phyloP scores from a whole-genome alignment of 2,329 filamentous ascomycete species.

The Sclerotinia nivalis region DNA sequence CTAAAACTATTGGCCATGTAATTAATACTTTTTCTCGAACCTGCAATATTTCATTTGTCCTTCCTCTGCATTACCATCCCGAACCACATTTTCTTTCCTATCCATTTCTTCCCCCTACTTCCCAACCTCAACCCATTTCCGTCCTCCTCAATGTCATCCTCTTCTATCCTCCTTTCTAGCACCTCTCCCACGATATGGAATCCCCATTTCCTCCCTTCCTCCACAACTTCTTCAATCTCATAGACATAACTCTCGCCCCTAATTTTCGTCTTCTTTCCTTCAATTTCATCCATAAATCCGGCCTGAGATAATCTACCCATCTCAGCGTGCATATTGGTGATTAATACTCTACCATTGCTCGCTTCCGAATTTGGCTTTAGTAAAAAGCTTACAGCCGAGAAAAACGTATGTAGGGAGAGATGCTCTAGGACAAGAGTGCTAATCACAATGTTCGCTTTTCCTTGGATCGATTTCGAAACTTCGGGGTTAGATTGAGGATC shows the following conservation, averaged over 20 bases:
- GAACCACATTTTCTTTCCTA: conserved; percentile 57
- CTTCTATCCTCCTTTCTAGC: conserved; percentile 49
- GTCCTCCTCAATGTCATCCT: conserved; percentile 41
- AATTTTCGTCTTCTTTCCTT: conserved; percentile 55
- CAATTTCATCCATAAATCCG: conserved; percentile 56
- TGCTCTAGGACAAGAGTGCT: conserved; percentile 67
- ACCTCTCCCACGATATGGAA: conserved; percentile 48
- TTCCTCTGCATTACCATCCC: conserved; percentile 48
- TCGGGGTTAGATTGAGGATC: conserved; percentile 33
- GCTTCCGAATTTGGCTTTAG: conserved; percentile 42
- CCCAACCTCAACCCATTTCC: conserved; percentile 56
- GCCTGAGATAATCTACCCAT: conserved; percentile 62
- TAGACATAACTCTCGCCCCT: conserved; percentile 60
- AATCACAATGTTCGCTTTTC: conserved; percentile 48
- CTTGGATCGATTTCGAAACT: neutral
- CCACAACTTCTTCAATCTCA: conserved; percentile 52
- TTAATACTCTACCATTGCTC: conserved; percentile 52
- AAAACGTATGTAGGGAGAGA: conserved; percentile 53
- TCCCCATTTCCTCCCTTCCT: conserved; percentile 49
- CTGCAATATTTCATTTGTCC: neutral
- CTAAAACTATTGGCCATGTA: neutral
- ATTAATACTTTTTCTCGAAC: neutral
- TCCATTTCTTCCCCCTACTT: conserved; percentile 63
- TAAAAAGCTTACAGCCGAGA: conserved; percentile 38
- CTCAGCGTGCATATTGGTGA: conserved; percentile 70